Evolutionary conservation across 495 filamentous ascomycete genomes (phyloP).

Genomic region (Usnea hakonensis): DNA sequence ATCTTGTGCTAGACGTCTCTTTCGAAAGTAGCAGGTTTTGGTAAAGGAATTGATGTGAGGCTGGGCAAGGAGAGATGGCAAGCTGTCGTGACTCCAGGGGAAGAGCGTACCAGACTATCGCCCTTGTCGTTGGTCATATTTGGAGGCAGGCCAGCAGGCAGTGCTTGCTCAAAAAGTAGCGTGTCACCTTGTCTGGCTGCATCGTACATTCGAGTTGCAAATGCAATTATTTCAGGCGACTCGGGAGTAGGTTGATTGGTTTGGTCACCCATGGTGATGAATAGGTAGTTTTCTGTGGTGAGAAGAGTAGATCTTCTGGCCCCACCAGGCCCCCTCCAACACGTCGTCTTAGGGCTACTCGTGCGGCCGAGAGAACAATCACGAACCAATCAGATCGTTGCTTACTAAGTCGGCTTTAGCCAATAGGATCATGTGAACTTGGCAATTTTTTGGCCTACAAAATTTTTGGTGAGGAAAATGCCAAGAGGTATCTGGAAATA

Average conservation of each 20-base stretch:
- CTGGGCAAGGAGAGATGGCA: not conserved
- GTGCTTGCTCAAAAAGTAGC: conserved; percentile 41
- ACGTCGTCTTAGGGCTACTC: no score
- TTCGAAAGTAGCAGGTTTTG: not conserved
- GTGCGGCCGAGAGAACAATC: no score
- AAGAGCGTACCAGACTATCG: conserved; percentile 40
- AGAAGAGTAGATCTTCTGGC: no score
- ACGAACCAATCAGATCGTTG: no score
- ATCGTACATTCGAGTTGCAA: conserved; percentile 44
- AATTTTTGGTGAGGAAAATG: no score
- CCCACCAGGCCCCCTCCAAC: no score
- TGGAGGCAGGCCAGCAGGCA: conserved; percentile 43
- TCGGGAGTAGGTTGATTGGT: conserved; percentile 10
- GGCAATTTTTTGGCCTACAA: no score
- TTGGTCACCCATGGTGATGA: conserved; percentile 8
- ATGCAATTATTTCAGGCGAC: conserved; percentile 43
- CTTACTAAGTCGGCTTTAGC: no score
- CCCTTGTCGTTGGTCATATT: conserved; percentile 52
- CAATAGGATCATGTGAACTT: no score
- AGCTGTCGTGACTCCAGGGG: not conserved
- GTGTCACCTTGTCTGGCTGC: conserved; percentile 43
- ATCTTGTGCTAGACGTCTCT: not conserved
- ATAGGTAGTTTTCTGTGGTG: not conserved
- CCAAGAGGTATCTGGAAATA: no score
- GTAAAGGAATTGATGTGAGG: not conserved